Conservation (phyloP, 2,329 filamentous ascomycete genomes). For the Gnomoniopsis sp. region DNA sequence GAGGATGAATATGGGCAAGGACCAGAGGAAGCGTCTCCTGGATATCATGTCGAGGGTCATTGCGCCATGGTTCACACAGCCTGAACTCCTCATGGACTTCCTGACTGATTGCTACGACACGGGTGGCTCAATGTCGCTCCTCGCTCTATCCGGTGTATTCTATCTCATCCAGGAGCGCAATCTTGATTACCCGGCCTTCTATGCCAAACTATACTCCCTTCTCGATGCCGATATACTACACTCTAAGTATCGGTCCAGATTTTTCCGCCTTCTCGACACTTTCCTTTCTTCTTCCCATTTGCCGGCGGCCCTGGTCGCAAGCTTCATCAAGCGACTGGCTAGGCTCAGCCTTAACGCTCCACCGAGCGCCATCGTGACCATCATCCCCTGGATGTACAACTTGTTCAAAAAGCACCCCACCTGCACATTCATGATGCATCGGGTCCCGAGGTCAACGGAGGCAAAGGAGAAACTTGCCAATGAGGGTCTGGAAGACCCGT, state of each 20-base stretch:
- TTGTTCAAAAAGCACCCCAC: slow-evolving; percentile 83
- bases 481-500: slow-evolving; percentile 67
- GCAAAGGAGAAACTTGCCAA: slow-evolving; percentile 58
- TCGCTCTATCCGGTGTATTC: slow-evolving; percentile 90
- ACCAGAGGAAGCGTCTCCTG: slow-evolving; percentile 77
- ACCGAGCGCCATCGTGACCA: slow-evolving; percentile 81
- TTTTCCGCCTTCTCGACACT: slow-evolving; percentile 87
- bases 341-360: slow-evolving; percentile 83
- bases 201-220: slow-evolving; percentile 87
- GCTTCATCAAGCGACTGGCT: slow-evolving; percentile 92
- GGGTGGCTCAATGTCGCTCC: slow-evolving; percentile 80
- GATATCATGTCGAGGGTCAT: slow-evolving; percentile 73
- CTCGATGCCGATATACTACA: slow-evolving; percentile 83
- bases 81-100: slow-evolving; percentile 92
- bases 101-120: slow-evolving; percentile 89
- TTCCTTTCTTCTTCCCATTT: slow-evolving; percentile 91
- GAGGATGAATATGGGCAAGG: slow-evolving; percentile 60
- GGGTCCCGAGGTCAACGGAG: slow-evolving; percentile 59
- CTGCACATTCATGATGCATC: slow-evolving; percentile 95
- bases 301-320: slow-evolving; percentile 84
- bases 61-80: slow-evolving; percentile 83
- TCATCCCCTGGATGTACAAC: slow-evolving; percentile 95
- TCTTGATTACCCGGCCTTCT: slow-evolving; percentile 93
- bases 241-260: slow-evolving; percentile 88
- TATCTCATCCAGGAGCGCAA: slow-evolving; percentile 92